Evolutionary conservation across 78 protist genomes (phyloP).

Genomic region (Dictyostelium capitatum): DNA sequence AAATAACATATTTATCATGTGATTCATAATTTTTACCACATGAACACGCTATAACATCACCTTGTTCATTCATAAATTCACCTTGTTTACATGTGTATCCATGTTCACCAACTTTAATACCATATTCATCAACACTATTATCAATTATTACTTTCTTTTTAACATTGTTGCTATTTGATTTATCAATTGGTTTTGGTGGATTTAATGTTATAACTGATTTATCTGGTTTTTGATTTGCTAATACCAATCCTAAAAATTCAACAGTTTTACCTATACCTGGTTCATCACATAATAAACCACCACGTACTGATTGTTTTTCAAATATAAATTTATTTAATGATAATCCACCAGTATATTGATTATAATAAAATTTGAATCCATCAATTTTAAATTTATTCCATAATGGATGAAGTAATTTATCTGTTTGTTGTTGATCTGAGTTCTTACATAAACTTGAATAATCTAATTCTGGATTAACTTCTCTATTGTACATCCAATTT

Average conservation of each 20-base stretch:
- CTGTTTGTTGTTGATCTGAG: background rate
- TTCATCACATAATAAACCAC: conserved; percentile 64
- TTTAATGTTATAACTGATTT: background rate
- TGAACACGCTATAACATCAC: conserved; percentile 50
- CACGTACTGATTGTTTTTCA: background rate
- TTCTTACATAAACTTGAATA: background rate
- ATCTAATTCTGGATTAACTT: conserved; percentile 18
- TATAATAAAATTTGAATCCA: conserved; percentile 32
- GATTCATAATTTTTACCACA: conserved; percentile 36
- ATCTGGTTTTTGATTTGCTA: background rate
- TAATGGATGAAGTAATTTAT: conserved; percentile 49
- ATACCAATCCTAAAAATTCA: conserved; percentile 26
- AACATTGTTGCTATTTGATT: background rate
- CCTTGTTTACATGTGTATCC: background rate
- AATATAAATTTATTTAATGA: background rate
- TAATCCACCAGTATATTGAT: conserved; percentile 56
- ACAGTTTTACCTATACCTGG: conserved; percentile 73
- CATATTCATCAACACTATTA: background rate
- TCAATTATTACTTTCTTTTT: background rate
- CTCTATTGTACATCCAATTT: conserved; percentile 69
- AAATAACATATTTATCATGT: conserved; percentile 5
- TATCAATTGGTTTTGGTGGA: background rate
- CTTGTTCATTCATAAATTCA: conserved; percentile 4
- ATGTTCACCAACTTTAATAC: too few relatives aligned
- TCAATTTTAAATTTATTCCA: conserved; percentile 28